Conservation (phyloP, 2,329 filamentous ascomycete genomes). For the Epichloe elymi region DNA sequence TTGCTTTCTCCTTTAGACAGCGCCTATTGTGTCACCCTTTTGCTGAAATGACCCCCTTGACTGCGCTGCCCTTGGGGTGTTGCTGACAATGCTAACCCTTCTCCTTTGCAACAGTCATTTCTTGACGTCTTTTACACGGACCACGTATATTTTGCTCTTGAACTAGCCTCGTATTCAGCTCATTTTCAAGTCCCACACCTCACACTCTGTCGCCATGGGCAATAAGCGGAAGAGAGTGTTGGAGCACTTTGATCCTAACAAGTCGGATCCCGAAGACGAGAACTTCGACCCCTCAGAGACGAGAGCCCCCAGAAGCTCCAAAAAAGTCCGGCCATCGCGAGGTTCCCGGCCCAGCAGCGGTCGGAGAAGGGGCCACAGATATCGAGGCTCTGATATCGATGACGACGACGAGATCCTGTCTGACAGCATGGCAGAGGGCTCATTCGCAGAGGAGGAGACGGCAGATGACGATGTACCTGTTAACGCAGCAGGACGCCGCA, state of each 20-base stretch:
- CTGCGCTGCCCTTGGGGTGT: not conserved
- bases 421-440: slow-evolving; percentile 38
- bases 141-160: not conserved
- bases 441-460: slow-evolving; percentile 30
- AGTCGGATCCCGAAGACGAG: slow-evolving; percentile 52
- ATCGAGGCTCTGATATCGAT: slow-evolving; percentile 49
- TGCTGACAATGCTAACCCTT: not conserved
- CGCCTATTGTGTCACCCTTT: not conserved
- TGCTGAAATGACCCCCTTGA: not conserved
- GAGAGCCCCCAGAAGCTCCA: slow-evolving; percentile 27
- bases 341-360: slow-evolving; percentile 14
- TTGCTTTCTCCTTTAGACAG: not conserved
- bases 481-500: slow-evolving; percentile 34
- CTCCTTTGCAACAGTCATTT: not conserved
- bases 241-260: slow-evolving; percentile 51
- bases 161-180: slow-evolving; percentile 6
- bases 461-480: slow-evolving; percentile 28
- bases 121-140: not conserved
- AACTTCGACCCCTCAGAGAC: slow-evolving; percentile 47
- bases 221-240: slow-evolving; percentile 45
- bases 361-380: slow-evolving; percentile 28
- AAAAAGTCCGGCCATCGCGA: slow-evolving; percentile 28
- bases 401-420: slow-evolving; percentile 44
- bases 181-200: not conserved
- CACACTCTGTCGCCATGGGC: slow-evolving; percentile 14